These are phyloP conservation scores for Ophiostoma fasciatum DNA, from an alignment of 2,329 filamentous ascomycete species.

Conservation along the genomic window DNA sequence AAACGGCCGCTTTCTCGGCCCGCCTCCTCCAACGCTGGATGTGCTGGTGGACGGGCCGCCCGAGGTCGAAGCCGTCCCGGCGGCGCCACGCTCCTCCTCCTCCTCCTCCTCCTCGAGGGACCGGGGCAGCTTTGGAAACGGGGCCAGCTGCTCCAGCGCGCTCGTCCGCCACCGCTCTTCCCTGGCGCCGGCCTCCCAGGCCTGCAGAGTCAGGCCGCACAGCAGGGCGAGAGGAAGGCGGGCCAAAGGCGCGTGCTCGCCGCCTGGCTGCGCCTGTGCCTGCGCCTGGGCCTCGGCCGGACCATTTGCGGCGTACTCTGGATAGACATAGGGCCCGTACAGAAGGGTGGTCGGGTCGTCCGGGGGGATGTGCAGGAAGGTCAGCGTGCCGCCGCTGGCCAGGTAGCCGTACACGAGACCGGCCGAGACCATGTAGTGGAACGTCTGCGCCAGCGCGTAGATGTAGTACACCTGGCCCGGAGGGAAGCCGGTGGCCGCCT, in stretches of 20 bases:
- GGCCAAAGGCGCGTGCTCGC: too few species aligned
- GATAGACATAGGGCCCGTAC: not conserved
- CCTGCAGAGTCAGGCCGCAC: not conserved
- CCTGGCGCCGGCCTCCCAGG: not conserved
- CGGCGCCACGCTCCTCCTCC: too few species aligned
- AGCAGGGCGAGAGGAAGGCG: not conserved
- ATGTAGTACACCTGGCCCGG: not conserved
- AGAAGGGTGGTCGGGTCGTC: not conserved
- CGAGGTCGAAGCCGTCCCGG: too few species aligned
- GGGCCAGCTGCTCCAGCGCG: not conserved
- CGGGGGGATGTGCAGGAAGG: not conserved
- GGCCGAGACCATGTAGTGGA: conserved; percentile 1
- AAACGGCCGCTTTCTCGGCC: not conserved
- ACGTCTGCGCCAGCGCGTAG: not conserved
- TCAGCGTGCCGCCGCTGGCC: not conserved
- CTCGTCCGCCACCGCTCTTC: not conserved
- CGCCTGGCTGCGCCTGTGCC: too few species aligned
- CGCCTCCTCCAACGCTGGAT: too few species aligned
- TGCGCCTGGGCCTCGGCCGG: too few species aligned
- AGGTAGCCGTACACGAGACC: not conserved
- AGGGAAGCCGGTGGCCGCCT: not conserved
- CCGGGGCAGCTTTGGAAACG: not conserved
- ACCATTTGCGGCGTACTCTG: not conserved
- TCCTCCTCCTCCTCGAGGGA: too few species aligned
- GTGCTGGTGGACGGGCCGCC: too few species aligned